Evolutionary conservation across 148 eudicot genomes (phyloP).

Genomic region (Pouteria glomerata): DNA sequence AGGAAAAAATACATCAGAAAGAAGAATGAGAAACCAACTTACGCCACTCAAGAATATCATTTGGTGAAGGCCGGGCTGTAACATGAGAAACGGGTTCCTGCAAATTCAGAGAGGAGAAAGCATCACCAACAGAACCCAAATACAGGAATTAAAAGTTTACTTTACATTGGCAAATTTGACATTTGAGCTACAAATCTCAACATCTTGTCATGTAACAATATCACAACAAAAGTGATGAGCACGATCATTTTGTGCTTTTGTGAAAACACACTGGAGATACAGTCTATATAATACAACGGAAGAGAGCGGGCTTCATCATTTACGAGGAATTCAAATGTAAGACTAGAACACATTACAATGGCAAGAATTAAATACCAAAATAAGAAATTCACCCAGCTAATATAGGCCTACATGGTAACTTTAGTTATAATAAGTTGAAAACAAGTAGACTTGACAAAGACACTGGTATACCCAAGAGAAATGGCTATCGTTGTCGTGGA

Average conservation of each 20-base stretch:
- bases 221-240: not conserved
- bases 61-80: slow-evolving; percentile 84
- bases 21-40: slow-evolving; percentile 30
- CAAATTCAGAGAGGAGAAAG: slow-evolving; percentile 13
- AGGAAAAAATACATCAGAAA: not conserved
- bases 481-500: too few species aligned
- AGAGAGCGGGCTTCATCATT: not conserved
- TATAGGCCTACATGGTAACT: too few species aligned
- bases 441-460: too few species aligned
- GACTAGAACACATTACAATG: not conserved
- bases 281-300: not conserved
- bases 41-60: slow-evolving; percentile 98
- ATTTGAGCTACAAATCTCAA: not conserved
- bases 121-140: slow-evolving; percentile 6
- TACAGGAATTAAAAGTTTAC: not conserved
- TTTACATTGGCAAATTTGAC: not conserved
- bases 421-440: too few species aligned
- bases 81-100: slow-evolving; percentile 92
- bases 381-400: too few species aligned
- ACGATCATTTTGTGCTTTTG: not conserved
- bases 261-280: not conserved
- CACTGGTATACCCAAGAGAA: too few species aligned
- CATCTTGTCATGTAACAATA: not conserved
- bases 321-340: not conserved
- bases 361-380: not conserved